Evolutionary conservation across 2,329 filamentous ascomycete genomes (phyloP).

Genomic region (Fusarium subglutinans): DNA sequence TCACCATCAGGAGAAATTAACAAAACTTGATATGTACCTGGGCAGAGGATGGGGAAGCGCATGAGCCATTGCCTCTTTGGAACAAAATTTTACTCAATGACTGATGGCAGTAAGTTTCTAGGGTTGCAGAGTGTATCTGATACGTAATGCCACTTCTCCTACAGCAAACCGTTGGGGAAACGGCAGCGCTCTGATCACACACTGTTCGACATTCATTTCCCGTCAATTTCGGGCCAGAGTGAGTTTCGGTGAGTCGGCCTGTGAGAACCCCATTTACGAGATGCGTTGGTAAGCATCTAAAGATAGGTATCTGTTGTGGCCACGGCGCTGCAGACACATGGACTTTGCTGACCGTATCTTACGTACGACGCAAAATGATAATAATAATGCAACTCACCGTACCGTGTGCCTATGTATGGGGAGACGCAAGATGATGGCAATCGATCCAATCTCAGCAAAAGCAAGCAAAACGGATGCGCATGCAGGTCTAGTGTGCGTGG

Average conservation of each 20-base stretch:
- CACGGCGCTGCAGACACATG: slow-evolving; percentile 15
- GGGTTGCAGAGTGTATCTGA: slow-evolving; percentile 9
- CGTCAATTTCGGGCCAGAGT: neutral
- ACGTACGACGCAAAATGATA: slow-evolving; percentile 3
- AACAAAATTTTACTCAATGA: slow-evolving; percentile 7
- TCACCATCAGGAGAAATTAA: slow-evolving; percentile 15
- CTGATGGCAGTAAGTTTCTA: slow-evolving; percentile 22
- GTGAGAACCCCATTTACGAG: slow-evolving; percentile 8
- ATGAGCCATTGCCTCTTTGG: slow-evolving; percentile 14
- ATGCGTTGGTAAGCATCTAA: neutral
- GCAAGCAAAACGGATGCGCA: slow-evolving; percentile 30
- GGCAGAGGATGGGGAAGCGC: slow-evolving; percentile 7
- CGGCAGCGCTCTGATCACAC: slow-evolving; percentile 6
- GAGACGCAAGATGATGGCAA: slow-evolving; percentile 26
- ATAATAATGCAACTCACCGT: slow-evolving; percentile 26
- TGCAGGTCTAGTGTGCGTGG: slow-evolving; percentile 9
- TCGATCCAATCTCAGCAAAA: slow-evolving; percentile 35
- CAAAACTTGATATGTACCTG: neutral
- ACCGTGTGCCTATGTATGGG: slow-evolving; percentile 8
- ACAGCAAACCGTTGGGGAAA: slow-evolving; percentile 23
- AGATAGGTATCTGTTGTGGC: slow-evolving; percentile 9
- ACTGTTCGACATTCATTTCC: slow-evolving; percentile 20
- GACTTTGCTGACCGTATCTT: slow-evolving; percentile 29
- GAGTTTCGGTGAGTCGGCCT: slow-evolving; percentile 25
- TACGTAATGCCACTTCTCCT: slow-evolving; percentile 25